These are phyloP conservation scores for Chloropicon primus DNA, from an alignment of 139 green algal species.

Conservation along the genomic window DNA sequence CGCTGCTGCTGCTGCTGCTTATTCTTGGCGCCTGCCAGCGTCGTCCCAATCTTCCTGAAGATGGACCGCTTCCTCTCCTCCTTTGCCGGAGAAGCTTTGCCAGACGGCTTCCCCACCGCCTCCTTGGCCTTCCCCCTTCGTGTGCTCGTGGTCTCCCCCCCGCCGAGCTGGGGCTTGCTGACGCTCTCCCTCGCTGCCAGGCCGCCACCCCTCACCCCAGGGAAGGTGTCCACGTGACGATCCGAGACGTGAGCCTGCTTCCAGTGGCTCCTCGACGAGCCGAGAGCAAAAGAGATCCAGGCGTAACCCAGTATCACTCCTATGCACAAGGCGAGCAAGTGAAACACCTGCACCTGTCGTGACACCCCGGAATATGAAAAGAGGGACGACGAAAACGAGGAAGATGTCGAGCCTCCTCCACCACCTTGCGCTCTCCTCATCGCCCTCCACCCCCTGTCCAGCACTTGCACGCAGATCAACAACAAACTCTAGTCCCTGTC, in stretches of 20 bases:
- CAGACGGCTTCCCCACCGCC: not conserved
- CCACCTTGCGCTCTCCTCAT: no score
- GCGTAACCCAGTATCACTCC: not conserved
- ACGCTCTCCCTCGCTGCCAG: no score
- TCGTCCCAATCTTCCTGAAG: not conserved
- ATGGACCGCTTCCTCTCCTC: not conserved
- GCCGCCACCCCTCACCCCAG: not conserved
- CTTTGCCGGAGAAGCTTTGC: not conserved
- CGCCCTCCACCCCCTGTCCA: no score
- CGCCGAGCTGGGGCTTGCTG: not conserved
- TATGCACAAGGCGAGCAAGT: not conserved
- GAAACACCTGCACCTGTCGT: not conserved
- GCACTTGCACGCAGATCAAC: no score
- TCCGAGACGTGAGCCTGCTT: not conserved
- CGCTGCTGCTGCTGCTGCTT: not conserved
- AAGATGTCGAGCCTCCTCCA: not conserved
- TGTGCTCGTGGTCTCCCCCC: no score
- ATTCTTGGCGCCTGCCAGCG: not conserved
- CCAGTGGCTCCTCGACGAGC: not conserved
- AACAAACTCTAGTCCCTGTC: no score
- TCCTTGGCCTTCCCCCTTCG: not conserved
- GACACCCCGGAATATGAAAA: not conserved
- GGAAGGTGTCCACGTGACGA: not conserved
- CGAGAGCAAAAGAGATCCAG: not conserved
- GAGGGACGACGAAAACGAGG: not conserved